Evolutionary conservation across 805 yeast species (phyloP), one percentile per base, ranked within the genome.

Genomic region (Yamadazyma philogaea): DNA sequence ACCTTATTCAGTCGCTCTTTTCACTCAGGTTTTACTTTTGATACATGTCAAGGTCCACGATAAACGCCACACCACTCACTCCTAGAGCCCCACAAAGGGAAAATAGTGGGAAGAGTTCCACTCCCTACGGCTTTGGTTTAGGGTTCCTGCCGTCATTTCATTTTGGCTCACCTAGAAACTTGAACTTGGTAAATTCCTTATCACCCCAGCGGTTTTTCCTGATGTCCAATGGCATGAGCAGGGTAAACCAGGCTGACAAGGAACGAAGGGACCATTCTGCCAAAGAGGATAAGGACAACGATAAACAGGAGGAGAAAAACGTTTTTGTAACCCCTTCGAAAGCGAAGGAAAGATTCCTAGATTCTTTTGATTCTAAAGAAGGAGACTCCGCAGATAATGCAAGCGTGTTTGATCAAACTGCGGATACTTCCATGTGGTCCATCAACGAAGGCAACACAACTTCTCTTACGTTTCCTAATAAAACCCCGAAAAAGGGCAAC

Each of bases 61-160:
- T 17, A 21, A 16, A 17, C 35, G 35, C 11, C n/a, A 17, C 20
- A n/a, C 20, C 22, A 6, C 22, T n/a, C 22, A 12, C 22, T 7
- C 22, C 22, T 6, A 32, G 22, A 32, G 20, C 20, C 6, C 6
- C 22, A 20, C 14, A 20, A 32, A 12, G 35, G 24, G 14, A 24
- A 7, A 24, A 4, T 7, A 24, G 12, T 24, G 8, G 10, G 28
- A 28, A 22, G n/a, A 42, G 31, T 12, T 37, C 27, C 15, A 56
- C 68, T 6, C 66, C 67, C 12, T 49, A 36, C 50, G 55, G 64
- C 21, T 66, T 68, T 46, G 69, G 72, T 6, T 49, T 68, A 22
- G 67, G 66, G 28, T 64, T 68, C 38, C 71, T 64, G 70, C 74
- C 74, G 11, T 64, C 71, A n/a, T 66, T 68, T 50, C 65, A 60